These are phyloP conservation scores for Suillus subaureus DNA, from an alignment of 768 basidiomycete genomes.

Conservation along the genomic window DNA sequence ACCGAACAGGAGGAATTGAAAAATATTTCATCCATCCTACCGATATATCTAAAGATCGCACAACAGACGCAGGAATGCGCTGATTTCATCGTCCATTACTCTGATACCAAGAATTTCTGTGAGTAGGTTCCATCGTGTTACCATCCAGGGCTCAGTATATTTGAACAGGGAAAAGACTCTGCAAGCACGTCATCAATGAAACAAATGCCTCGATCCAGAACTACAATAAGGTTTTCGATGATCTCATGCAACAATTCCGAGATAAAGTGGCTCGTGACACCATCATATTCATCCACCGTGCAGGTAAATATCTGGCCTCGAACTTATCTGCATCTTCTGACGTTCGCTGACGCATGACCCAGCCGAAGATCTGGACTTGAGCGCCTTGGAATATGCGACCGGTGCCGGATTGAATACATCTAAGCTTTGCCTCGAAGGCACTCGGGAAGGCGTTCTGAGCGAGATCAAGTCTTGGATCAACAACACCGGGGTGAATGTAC, in stretches of 20 bases:
- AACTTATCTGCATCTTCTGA: neutral
- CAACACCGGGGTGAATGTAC: conserved; percentile 3
- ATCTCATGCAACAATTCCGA: conserved; percentile 12
- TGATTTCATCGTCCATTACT: conserved; percentile 12
- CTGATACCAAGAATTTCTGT: conserved; percentile 15
- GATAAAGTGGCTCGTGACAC: conserved; percentile 11
- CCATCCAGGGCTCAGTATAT: neutral
- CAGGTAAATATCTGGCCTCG: neutral
- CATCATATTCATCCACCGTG: neutral
- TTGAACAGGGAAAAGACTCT: neutral
- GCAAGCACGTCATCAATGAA: conserved; percentile 1
- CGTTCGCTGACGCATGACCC: neutral
- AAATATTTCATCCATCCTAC: conserved; percentile 3
- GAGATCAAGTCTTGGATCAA: conserved; percentile 29
- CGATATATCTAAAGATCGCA: conserved; percentile 4
- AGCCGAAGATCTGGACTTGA: conserved; percentile 4
- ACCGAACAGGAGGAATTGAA: neutral
- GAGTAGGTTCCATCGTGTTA: neutral
- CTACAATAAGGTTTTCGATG: conserved; percentile 8
- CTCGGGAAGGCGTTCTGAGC: conserved; percentile 24
- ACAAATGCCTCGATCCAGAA: neutral
- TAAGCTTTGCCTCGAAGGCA: conserved; percentile 20
- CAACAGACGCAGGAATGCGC: conserved; percentile 13
- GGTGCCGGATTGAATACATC: conserved; percentile 8
- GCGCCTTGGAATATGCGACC: conserved; percentile 1